A percentile compares a stretch with the other conserved stretches of the same genome.
Evolutionary conservation across 2,329 filamentous ascomycete genomes (phyloP).

Genomic region (Exophiala aquamarina): DNA sequence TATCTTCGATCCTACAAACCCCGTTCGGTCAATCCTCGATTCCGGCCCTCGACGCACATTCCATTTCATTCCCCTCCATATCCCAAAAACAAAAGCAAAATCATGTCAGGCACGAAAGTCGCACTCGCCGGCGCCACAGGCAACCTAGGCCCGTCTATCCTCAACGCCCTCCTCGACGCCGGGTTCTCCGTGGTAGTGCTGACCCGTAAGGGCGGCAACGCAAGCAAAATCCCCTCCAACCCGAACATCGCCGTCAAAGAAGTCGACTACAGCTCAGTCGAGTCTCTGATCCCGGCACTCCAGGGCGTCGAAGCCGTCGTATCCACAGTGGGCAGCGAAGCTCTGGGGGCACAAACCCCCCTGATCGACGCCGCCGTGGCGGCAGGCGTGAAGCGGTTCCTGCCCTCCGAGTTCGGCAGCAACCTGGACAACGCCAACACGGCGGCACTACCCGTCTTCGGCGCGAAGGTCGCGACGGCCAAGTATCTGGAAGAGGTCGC

Average conservation of each 20-base stretch:
- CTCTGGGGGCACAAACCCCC: conserved; percentile 14
- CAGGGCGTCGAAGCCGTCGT: conserved; percentile 34
- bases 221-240: conserved; percentile 14
- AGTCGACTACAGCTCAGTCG: conserved; percentile 33
- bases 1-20: too few relatives aligned
- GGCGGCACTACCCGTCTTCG: conserved; percentile 33
- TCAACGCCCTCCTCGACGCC: conserved; percentile 21
- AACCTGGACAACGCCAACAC: conserved; percentile 31
- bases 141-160: conserved; percentile 20
- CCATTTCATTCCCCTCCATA: too few relatives aligned
- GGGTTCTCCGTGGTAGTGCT: conserved; percentile 18
- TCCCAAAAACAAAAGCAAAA: too few relatives aligned
- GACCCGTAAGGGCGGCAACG: conserved; percentile 19
- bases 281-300: conserved; percentile 29
- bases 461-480: conserved; percentile 33
- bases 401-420: conserved; percentile 39
- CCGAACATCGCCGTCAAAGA: conserved; percentile 20
- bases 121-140: conserved; percentile 27
- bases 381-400: conserved; percentile 33
- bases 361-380: conserved; percentile 34
- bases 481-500: conserved; percentile 30
- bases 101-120: conserved; percentile 21
- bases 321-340: conserved; percentile 13
- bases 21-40: too few relatives aligned
- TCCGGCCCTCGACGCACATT: too few relatives aligned